These are phyloP conservation scores for Wickerhamomyces chaumierensis DNA, from an alignment of 805 yeast genomes.

Conservation along the genomic window DNA sequence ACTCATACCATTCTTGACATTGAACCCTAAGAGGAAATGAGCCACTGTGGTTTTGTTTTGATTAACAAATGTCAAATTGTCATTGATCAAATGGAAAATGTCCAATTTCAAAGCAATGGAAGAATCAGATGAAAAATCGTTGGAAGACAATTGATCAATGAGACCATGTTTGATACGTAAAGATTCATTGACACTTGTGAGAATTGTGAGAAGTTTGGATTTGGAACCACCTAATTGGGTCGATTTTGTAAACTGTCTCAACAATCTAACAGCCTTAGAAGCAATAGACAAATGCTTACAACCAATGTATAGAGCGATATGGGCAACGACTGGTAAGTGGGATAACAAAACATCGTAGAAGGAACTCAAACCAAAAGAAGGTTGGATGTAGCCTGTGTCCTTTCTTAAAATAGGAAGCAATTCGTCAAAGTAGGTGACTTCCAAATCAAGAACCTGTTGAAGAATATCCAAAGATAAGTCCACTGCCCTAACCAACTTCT, in stretches of 20 bases:
- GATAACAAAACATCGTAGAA: conserved; percentile 65
- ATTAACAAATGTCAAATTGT: conserved; percentile 32
- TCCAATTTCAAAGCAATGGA: conserved; percentile 40
- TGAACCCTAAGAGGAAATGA: conserved; percentile 74
- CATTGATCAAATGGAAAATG: conserved; percentile 45
- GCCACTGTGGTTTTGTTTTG: conserved; percentile 43
- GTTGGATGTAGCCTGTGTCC: conserved; percentile 19
- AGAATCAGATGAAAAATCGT: conserved; percentile 25
- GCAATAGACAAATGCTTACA: conserved; percentile 40
- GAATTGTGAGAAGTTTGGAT: conserved; percentile 56
- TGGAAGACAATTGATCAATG: conserved; percentile 49
- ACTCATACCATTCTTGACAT: conserved; percentile 35
- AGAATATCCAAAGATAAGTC: conserved; percentile 33
- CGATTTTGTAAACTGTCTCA: conserved; percentile 37
- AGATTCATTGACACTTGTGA: conserved; percentile 72
- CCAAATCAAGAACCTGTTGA: conserved; percentile 35
- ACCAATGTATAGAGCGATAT: conserved; percentile 67
- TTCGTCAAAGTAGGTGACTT: conserved; percentile 47
- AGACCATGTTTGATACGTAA: conserved; percentile 61
- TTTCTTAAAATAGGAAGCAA: conserved; percentile 39
- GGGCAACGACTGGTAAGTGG: conserved; percentile 62
- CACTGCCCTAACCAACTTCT: conserved; percentile 27
- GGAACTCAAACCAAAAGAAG: conserved; percentile 40
- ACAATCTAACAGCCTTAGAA: conserved; percentile 36
- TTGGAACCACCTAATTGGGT: conserved; percentile 34